A percentile compares a stretch with the other conserved stretches of the same genome.
Evolutionary conservation across 1,139 yeast genomes (phyloP).

Genomic region (Suhomyces taliae): DNA sequence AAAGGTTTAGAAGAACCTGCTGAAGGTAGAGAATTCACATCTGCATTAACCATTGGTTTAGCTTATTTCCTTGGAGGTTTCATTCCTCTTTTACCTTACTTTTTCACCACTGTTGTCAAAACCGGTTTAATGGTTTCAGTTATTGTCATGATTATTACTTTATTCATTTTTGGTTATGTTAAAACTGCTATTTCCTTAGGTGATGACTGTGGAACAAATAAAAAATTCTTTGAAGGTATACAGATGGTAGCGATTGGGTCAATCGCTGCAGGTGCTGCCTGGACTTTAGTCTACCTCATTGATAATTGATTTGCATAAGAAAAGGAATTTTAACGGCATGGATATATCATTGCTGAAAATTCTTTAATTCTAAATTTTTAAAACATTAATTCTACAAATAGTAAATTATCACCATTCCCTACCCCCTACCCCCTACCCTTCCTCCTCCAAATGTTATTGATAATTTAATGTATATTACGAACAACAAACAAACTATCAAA

Average conservation of each 20-base stretch:
- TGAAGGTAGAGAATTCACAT: slow-evolving; percentile 71
- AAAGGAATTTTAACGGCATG: slow-evolving; percentile 1
- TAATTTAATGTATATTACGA: neutral
- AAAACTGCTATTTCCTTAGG: slow-evolving; percentile 87
- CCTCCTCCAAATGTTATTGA: neutral
- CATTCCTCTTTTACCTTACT: slow-evolving; percentile 77
- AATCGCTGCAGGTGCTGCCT: slow-evolving; percentile 94
- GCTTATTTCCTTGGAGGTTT: slow-evolving; percentile 80
- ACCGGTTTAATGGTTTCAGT: slow-evolving; percentile 77
- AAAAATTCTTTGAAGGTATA: slow-evolving; percentile 73
- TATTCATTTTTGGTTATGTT: slow-evolving; percentile 82
- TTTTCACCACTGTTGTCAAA: slow-evolving; percentile 70
- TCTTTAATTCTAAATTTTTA: too few species aligned
- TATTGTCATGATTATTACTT: slow-evolving; percentile 77
- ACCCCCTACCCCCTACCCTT: too few species aligned
- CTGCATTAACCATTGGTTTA: slow-evolving; percentile 74
- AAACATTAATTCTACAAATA: neutral
- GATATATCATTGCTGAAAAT: slow-evolving; percentile 3
- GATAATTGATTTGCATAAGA: slow-evolving; percentile 33
- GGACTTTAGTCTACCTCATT: slow-evolving; percentile 82
- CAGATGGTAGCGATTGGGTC: slow-evolving; percentile 95
- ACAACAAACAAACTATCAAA: neutral
- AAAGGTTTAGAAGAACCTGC: slow-evolving; percentile 81
- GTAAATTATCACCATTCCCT: neutral
- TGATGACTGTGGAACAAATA: slow-evolving; percentile 60